These are phyloP conservation scores for Picea engelmannii DNA, from an alignment of 83 land plant species.

Conservation along the genomic window DNA sequence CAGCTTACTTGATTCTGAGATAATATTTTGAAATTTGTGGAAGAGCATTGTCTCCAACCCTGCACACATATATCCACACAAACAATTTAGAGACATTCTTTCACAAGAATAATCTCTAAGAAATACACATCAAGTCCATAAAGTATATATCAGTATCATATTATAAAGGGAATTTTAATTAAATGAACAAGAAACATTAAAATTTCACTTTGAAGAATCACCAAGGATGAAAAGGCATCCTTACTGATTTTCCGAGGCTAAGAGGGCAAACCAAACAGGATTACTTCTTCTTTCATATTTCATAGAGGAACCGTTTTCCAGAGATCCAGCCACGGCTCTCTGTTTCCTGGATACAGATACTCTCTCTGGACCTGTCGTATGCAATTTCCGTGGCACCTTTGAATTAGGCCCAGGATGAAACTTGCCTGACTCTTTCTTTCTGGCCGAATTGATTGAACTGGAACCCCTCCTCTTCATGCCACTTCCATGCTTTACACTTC, in stretches of 20 bases:
- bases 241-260: conserved; percentile 75
- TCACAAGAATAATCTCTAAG: too few species aligned
- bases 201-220: too few species aligned
- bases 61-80: too few species aligned
- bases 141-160: too few species aligned
- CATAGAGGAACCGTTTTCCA: conserved; percentile 34
- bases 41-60: conserved; percentile 46
- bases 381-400: conserved; percentile 33
- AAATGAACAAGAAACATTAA: too few species aligned
- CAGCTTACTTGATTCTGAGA: conserved; percentile 47
- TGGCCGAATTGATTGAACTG: conserved; percentile 23
- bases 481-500: conserved; percentile 19
- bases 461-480: conserved; percentile 36
- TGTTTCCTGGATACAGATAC: conserved; percentile 25
- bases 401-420: conserved; percentile 14
- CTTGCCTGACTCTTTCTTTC: conserved; percentile 34
- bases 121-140: too few species aligned
- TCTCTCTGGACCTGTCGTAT: conserved; percentile 32
- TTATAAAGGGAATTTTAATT: too few species aligned
- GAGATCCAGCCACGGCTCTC: conserved; percentile 16
- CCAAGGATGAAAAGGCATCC: too few species aligned
- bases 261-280: conserved; percentile 75
- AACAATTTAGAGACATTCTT: too few species aligned
- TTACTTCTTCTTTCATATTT: conserved; percentile 39
- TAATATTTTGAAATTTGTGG: conserved; percentile 67